phyloP scores from a whole-genome alignment of 352 stramenopile genomes.

The Plasmopara muralis region DNA sequence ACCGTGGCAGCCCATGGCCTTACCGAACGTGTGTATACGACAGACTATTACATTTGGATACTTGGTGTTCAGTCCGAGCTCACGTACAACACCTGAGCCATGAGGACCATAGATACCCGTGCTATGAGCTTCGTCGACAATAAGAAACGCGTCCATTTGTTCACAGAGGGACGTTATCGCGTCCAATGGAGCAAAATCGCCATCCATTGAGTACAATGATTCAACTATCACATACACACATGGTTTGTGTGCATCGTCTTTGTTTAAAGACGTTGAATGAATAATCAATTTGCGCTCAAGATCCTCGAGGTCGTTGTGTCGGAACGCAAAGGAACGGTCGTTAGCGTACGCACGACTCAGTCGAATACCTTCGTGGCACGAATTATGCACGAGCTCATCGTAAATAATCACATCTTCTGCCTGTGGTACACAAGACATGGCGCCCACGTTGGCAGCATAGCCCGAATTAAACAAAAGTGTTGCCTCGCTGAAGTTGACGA shows the following conservation, averaged over 20 bases:
- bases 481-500: slow-evolving; percentile 43
- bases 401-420: slow-evolving; percentile 89
- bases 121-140: slow-evolving; percentile 97
- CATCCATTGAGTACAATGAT: slow-evolving; percentile 98
- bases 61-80: slow-evolving; percentile 70
- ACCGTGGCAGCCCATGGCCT: slow-evolving; percentile 94
- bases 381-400: slow-evolving; percentile 97
- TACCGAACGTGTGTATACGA: slow-evolving; percentile 95
- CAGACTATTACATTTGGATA: slow-evolving; percentile 60
- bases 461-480: slow-evolving; percentile 95
- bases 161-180: slow-evolving; percentile 81
- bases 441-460: slow-evolving; percentile 94
- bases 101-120: slow-evolving; percentile 85
- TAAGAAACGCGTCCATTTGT: slow-evolving; percentile 74
- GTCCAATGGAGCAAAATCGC: slow-evolving; percentile 89
- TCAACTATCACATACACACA: slow-evolving; percentile 95
- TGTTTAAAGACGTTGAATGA: slow-evolving; percentile 9
- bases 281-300: slow-evolving; percentile 62
- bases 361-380: slow-evolving; percentile 90
- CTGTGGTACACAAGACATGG: slow-evolving; percentile 90
- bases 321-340: slow-evolving; percentile 31
- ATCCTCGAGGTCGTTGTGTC: slow-evolving; percentile 87
- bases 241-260: slow-evolving; percentile 10
- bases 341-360: slow-evolving; percentile 67
- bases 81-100: slow-evolving; percentile 59